These are phyloP conservation scores for Paraconiothyrium sp. DNA, from an alignment of 2,329 filamentous ascomycete species.

Conservation along the genomic window DNA sequence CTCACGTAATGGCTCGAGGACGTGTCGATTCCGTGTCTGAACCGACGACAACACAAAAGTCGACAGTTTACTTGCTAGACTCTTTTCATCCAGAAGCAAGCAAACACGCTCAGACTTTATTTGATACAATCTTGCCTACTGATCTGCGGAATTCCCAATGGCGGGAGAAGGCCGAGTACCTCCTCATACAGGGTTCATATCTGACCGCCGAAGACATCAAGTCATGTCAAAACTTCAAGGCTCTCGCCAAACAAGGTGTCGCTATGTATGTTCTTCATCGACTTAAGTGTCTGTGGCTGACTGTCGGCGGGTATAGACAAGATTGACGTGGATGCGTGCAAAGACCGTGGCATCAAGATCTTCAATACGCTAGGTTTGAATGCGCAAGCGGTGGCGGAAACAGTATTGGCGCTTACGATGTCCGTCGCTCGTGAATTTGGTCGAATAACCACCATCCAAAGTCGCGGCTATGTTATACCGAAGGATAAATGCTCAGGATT, in stretches of 20 bases:
- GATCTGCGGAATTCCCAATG: slow-evolving; percentile 51
- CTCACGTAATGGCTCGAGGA: slow-evolving; percentile 20
- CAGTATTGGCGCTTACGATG: slow-evolving; percentile 49
- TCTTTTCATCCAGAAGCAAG: slow-evolving; percentile 51
- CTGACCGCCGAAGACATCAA: slow-evolving; percentile 53
- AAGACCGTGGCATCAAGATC: slow-evolving; percentile 53
- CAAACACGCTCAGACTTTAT: slow-evolving; percentile 48
- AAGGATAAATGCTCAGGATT: slow-evolving; percentile 57
- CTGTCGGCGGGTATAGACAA: slow-evolving; percentile 53
- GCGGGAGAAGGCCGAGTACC: slow-evolving; percentile 52
- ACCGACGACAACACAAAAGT: slow-evolving; percentile 29
- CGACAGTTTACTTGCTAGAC: slow-evolving; percentile 55
- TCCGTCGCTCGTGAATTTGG: slow-evolving; percentile 37
- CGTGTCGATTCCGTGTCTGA: slow-evolving; percentile 19
- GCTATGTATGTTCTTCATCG: slow-evolving; percentile 37
- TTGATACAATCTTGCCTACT: slow-evolving; percentile 51
- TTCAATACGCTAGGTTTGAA: slow-evolving; percentile 61
- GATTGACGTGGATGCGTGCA: slow-evolving; percentile 52
- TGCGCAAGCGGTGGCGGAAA: slow-evolving; percentile 54
- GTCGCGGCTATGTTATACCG: slow-evolving; percentile 44
- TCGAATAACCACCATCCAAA: slow-evolving; percentile 37
- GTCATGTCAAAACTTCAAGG: slow-evolving; percentile 49
- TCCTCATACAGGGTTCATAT: slow-evolving; percentile 52
- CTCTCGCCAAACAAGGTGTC: slow-evolving; percentile 60
- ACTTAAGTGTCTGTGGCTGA: not conserved